phyloP scores from a whole-genome alignment of 148 eudicot species.

The Drosera capensis region DNA sequence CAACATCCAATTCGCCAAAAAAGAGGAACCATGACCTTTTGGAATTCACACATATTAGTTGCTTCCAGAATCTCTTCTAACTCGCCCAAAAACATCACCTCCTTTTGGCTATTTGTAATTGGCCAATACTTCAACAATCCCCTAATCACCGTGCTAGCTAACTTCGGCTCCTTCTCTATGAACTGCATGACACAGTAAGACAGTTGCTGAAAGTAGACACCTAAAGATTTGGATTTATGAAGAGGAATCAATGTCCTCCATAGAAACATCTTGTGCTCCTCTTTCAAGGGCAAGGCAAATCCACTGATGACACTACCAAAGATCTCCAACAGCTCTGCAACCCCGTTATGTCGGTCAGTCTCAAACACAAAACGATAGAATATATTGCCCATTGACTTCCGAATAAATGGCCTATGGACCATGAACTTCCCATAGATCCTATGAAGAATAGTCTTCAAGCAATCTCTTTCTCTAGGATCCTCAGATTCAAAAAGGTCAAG shows the following conservation, averaged over 20 bases:
- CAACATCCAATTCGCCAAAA: conserved; percentile 74
- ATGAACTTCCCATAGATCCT: conserved; percentile 88
- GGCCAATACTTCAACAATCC: conserved; percentile 94
- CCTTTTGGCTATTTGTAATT: conserved; percentile 82
- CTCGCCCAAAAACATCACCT: conserved; percentile 82
- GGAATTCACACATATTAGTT: conserved; percentile 71
- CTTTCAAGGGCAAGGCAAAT: conserved; percentile 86
- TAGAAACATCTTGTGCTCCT: conserved; percentile 82
- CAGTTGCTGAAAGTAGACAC: conserved; percentile 75
- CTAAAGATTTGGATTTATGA: conserved; percentile 70
- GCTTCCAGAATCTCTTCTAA: conserved; percentile 82
- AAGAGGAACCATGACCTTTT: conserved; percentile 70
- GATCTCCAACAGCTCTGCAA: conserved; percentile 85
- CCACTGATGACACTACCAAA: conserved; percentile 92
- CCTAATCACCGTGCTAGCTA: conserved; percentile 60
- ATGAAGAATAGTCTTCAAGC: conserved; percentile 68
- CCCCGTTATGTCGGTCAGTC: conserved; percentile 71
- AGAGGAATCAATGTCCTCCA: conserved; percentile 74
- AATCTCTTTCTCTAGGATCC: conserved; percentile 91
- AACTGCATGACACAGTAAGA: conserved; percentile 74
- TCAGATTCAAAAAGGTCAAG: conserved; percentile 85
- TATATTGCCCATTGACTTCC: conserved; percentile 65
- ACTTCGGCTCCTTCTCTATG: conserved; percentile 80
- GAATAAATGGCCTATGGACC: conserved; percentile 83
- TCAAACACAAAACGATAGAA: conserved; percentile 66